Evolutionary conservation across 257 asterid genomes (phyloP).

Genomic region (Haberlea rhodopensis): DNA sequence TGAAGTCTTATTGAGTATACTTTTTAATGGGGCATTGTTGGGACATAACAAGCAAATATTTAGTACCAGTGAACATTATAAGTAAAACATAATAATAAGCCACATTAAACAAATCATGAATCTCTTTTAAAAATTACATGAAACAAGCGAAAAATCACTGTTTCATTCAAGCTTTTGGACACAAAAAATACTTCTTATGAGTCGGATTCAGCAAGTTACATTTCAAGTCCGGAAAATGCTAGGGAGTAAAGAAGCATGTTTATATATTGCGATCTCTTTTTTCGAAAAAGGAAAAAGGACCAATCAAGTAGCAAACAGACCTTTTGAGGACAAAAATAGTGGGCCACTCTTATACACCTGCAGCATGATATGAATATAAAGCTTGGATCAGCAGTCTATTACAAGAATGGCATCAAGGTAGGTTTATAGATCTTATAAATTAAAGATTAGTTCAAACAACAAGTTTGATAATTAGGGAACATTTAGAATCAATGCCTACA

Average conservation of each 20-base stretch:
- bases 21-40: background rate
- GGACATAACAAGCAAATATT: conserved; percentile 5
- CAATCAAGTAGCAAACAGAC: conserved; percentile 41
- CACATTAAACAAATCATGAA: background rate
- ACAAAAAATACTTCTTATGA: background rate
- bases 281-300: conserved; percentile 8
- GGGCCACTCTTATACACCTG: conserved; percentile 98
- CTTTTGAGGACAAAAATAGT: conserved; percentile 90
- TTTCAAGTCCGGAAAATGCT: background rate
- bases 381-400: conserved; percentile 16
- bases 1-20: background rate
- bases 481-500: background rate
- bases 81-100: background rate
- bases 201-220: background rate
- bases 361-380: conserved; percentile 30
- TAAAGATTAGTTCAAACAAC: conserved; percentile 7
- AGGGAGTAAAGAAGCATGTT: conserved; percentile 13
- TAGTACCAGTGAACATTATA: no score
- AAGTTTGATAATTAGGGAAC: background rate
- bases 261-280: background rate
- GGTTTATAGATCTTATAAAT: conserved; percentile 4
- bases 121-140: background rate
- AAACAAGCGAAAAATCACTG: background rate
- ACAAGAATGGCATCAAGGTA: background rate
- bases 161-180: background rate